Base-by-base conservation (phyloP, 2,329 filamentous ascomycete genomes). In the Huntiella omanensis region DNA sequence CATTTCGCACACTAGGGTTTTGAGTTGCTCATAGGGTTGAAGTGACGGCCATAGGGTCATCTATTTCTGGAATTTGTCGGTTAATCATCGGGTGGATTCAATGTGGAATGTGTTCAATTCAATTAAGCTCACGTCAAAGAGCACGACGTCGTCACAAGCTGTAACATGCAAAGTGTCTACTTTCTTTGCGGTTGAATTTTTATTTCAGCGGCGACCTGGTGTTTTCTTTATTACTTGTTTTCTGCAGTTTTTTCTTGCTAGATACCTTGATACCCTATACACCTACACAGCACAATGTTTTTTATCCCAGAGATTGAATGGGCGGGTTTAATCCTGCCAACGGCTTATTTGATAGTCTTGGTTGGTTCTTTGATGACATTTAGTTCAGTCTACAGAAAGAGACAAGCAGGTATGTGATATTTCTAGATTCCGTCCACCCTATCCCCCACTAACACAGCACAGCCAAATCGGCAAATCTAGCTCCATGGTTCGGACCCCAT, bases 401-500 rank as follows among this genome's bases (percentile, higher is more conserved):
- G 91, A 62, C 91, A 94, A 73, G 79, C 83, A 54, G 67, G 80
- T 84, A 67, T 52, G 75, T 70, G 43, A 15, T 42, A 39, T 39
- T 47, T 40, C 22, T 49, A 8, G 17, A 51, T 53, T 52, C 53
- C 50, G 45, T 47, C 32, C 32, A 19, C 12, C 52, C 54, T 50
- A 45, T 46, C 15, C 39, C 22, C 12, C 33, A 33, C 38, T 22
- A 40, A 16, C 47, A 13, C 19, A 43, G 10, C 33, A 32, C 33
- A 17, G 82, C 69, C 53, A 77, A 85, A 65, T 81, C 82, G 56
- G 80, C 84, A 46, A 84, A 83, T 54, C 77, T 98, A 51, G 85
- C 83, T 54, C 86, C 88, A 54, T 98, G 91, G 88, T 98, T 98
- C 64, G 79, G 80, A 17, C 73, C 81, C 45, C 87, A 98, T 61